Percentiles rank a stretch among this genome's conserved stretches.
Conservation (phyloP, 2,329 filamentous ascomycete genomes). For the Zasmidium citrigriseum region DNA sequence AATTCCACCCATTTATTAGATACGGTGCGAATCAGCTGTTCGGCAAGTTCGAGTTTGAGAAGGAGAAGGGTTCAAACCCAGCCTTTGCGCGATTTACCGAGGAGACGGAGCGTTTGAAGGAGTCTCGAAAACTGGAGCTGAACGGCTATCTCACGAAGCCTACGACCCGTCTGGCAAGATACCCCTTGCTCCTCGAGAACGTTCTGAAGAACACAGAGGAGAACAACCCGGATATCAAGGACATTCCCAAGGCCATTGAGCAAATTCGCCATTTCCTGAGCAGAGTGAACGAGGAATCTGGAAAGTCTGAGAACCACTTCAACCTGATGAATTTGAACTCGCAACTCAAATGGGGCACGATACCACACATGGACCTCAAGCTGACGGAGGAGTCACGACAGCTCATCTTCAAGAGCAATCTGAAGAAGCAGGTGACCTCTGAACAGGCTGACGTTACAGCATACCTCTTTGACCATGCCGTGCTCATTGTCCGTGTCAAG, state of each 20-base stretch:
- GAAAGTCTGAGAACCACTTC: slow-evolving; percentile 96
- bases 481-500: slow-evolving; percentile 88
- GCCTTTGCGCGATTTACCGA: slow-evolving; percentile 91
- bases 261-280: slow-evolving; percentile 85
- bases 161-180: slow-evolving; percentile 90
- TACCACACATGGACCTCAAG: slow-evolving; percentile 90
- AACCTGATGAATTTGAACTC: slow-evolving; percentile 90
- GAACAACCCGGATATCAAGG: slow-evolving; percentile 83
- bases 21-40: slow-evolving; percentile 96
- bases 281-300: slow-evolving; percentile 90
- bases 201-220: slow-evolving; percentile 90
- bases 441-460: slow-evolving; percentile 81
- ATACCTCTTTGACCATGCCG: slow-evolving; percentile 94
- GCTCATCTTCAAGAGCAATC: slow-evolving; percentile 86
- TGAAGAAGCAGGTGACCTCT: slow-evolving; percentile 91
- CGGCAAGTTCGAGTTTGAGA: slow-evolving; percentile 97
- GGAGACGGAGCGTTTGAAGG: slow-evolving; percentile 92
- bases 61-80: slow-evolving; percentile 83
- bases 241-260: slow-evolving; percentile 85
- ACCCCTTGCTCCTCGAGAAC: slow-evolving; percentile 87
- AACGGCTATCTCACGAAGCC: slow-evolving; percentile 98
- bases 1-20: slow-evolving; percentile 93
- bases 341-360: slow-evolving; percentile 85
- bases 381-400: slow-evolving; percentile 91
- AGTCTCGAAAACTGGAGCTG: slow-evolving; percentile 92